Evolutionary conservation across 805 yeast species (phyloP), one percentile per base, ranked within the genome.

Genomic region (Kuraishia ogatae): DNA sequence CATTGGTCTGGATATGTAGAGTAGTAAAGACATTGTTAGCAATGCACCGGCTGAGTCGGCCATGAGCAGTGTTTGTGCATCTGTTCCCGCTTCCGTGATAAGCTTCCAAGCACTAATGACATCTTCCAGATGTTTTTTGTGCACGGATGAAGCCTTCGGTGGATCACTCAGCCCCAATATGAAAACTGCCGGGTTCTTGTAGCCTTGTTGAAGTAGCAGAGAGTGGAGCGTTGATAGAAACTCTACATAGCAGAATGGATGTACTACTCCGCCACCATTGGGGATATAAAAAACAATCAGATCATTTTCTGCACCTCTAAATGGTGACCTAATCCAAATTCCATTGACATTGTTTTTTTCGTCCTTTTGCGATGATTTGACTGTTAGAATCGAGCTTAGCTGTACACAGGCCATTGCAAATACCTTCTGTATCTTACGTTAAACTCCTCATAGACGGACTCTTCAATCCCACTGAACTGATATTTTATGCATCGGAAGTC

Each of bases 21-120:
- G 64, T 52, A 77, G 54, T 53, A 74, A 60, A 13, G 74, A 61
- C 51, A 77, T 57, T 2, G 68, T 65, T 46, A 76, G 57, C n/a
- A 73, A 75, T 0, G 78, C 82, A 1, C 84, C 84, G 2, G 71
- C 63, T 0, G 82, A 77, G 53, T 80, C 82, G 0, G 83, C 84
- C 52, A 69, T 61, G 3, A 76, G 50, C 2, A 76, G 63, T 2
- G 66, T 50, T 23, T 66, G 66, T 1, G 78, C 63, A 0, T 55
- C 52, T 0, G 70, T 70, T 50, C 61, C 54, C 2, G 46, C 55
- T 6, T 54, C 29, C 0, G 59, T 56, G 6, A 73, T 56, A 51
- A 66, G 63, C 19, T 60, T 59, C 73, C 78, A 78, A 0, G 67
- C 71, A 2, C 54, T 56, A 2, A 66, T 51, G 1, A 69, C 63